Conservation (phyloP, 179 eudicot species). For the Spinacia oleracea region DNA sequence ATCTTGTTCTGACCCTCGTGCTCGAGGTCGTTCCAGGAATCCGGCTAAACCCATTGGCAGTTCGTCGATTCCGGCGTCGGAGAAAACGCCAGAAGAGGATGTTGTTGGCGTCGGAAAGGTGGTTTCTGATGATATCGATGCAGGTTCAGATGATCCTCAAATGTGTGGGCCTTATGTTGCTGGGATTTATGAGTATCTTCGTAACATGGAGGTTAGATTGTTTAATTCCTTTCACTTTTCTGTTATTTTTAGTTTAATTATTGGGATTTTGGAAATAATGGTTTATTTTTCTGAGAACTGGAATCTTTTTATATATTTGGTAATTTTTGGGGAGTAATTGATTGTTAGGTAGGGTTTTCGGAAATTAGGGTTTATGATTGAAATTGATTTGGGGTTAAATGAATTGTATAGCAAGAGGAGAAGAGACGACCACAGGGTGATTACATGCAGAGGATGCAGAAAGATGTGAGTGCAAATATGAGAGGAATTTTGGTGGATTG, state of each 20-base stretch:
- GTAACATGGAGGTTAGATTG: conserved; percentile 41
- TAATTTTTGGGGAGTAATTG: background rate
- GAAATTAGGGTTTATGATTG: conserved; percentile 19
- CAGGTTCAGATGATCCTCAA: conserved; percentile 34
- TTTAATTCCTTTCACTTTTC: background rate
- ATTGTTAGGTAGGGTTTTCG: background rate
- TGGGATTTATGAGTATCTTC: conserved; percentile 41
- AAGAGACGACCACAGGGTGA: conserved; percentile 41
- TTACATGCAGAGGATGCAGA: conserved; percentile 42
- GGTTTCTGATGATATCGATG: conserved; percentile 19
- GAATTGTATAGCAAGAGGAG: conserved; percentile 33
- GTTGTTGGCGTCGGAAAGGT: conserved; percentile 14
- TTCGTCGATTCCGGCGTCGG: conserved; percentile 12
- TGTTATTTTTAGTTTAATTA: background rate
- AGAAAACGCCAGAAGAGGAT: conserved; percentile 35
- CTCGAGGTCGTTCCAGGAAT: conserved; percentile 17
- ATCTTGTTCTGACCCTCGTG: conserved; percentile 6
- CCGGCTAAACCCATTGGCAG: background rate
- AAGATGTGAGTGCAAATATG: conserved; percentile 51
- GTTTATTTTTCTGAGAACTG: background rate
- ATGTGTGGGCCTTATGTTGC: conserved; percentile 40
- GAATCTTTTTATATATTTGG: background rate
- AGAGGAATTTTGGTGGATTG: conserved; percentile 51
- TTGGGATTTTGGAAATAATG: background rate
- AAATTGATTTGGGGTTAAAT: conserved; percentile 9